These are phyloP conservation scores for Tylopilus balloui DNA, from an alignment of 768 basidiomycete genomes.

Conservation along the genomic window DNA sequence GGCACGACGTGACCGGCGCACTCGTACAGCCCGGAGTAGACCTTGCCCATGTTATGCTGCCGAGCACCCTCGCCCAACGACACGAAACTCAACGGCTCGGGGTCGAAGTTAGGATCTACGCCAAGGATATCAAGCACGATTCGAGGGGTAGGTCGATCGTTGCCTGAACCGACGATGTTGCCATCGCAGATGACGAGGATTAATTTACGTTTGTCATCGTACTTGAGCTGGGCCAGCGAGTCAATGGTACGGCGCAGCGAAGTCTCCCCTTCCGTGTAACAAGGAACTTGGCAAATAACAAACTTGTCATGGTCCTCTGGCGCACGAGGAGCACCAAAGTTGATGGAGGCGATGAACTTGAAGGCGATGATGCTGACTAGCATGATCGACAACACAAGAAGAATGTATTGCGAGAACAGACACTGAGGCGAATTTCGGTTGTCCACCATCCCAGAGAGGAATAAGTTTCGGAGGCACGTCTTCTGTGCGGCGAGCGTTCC, in stretches of 20 bases:
- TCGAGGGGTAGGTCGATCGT: slow-evolving; percentile 92
- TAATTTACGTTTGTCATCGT: slow-evolving; percentile 97
- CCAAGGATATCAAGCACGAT: slow-evolving; percentile 97
- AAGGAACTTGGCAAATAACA: slow-evolving; percentile 95
- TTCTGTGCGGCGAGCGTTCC: slow-evolving; percentile 67
- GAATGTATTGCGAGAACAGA: slow-evolving; percentile 84
- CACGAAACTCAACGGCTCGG: slow-evolving; percentile 91
- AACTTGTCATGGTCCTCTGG: slow-evolving; percentile 97
- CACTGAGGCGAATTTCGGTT: slow-evolving; percentile 90
- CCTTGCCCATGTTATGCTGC: slow-evolving; percentile 98
- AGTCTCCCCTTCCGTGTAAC: slow-evolving; percentile 93
- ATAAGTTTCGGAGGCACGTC: slow-evolving; percentile 88
- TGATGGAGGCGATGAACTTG: slow-evolving; percentile 91
- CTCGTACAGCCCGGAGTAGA: slow-evolving; percentile 95
- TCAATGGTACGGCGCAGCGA: slow-evolving; percentile 89
- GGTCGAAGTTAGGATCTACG: slow-evolving; percentile 87
- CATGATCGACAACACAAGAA: slow-evolving; percentile 81
- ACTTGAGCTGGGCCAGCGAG: slow-evolving; percentile 89
- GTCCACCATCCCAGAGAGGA: slow-evolving; percentile 88
- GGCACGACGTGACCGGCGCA: slow-evolving; percentile 93
- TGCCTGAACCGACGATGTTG: slow-evolving; percentile 96
- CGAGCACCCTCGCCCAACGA: slow-evolving; percentile 92
- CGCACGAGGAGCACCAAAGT: slow-evolving; percentile 72
- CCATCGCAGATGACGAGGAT: slow-evolving; percentile 44
- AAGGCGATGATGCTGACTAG: slow-evolving; percentile 96